Evolutionary conservation across 768 basidiomycete genomes (phyloP), one percentile per base, ranked within the genome.

Genomic region (Mycena latifolia): DNA sequence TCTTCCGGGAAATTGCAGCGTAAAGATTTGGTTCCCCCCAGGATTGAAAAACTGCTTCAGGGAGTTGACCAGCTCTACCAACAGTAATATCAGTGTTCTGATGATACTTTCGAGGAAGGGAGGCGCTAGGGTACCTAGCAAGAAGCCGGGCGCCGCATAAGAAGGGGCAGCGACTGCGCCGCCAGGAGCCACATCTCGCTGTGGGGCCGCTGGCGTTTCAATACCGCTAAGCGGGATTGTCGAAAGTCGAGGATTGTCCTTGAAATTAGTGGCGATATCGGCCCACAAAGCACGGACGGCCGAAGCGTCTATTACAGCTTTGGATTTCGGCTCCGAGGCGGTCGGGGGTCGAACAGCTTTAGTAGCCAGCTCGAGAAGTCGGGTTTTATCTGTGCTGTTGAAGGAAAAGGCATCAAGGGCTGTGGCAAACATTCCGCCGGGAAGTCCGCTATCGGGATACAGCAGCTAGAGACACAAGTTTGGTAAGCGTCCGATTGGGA

Each of bases 1-100:
- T 2, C 74, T 70, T 28, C 74, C 74, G 20, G 75, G 75, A 45
- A 76, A 75, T 52, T 76, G 75, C 18, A 76, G 64, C 17, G 74
- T 69, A 48, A 76, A 75, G 39, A 70, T 64, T 47, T 76, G 75
- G 25, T 71, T 71, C 10, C 69, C 69, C 11, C 66, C 71, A 14
- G 75, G 74, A 25, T 59, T 55, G 61, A 76, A 75, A 55, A 75
- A 61, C 15, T 71, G 41, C 29, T 71, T 65, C 15, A 55, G 7
- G 25, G 53, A 5, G 37, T 39, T 41, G 5, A 55, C 53, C 7
- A 55, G 53, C 24, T 55, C 35, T 2, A 24, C 5, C 25, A 55
- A 20, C 17, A 55, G 41, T 22, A n/a, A 18, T 11, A 5, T n/a
- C 20, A 10, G n/a, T n/a, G n/a, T n/a, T n/a, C n/a, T n/a, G n/a